Conservation (phyloP, 345 rosid species). For the Eucalyptus decipiens region DNA sequence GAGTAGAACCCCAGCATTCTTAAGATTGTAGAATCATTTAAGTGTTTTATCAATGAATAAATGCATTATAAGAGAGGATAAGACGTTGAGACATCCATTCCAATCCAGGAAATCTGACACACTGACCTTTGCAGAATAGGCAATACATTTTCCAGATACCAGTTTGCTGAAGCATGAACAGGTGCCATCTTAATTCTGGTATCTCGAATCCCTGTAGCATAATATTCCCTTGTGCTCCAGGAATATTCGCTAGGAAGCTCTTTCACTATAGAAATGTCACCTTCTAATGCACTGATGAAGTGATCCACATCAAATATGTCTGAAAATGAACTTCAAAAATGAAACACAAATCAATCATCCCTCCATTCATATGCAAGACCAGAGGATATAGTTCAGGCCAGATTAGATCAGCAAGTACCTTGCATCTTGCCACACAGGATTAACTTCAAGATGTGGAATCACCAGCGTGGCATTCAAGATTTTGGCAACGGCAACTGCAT, state of each 20-base stretch:
- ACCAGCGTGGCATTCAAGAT: conserved; percentile 81
- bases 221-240: conserved; percentile 95
- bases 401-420: conserved; percentile 26
- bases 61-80: neutral
- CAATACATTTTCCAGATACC: conserved; percentile 86
- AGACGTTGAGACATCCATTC: neutral
- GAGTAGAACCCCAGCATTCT: neutral
- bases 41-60: neutral
- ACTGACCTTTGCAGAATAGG: conserved; percentile 80
- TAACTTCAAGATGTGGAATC: conserved; percentile 90
- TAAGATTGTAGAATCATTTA: neutral
- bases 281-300: conserved; percentile 39
- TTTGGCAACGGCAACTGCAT: conserved; percentile 96
- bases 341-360: neutral
- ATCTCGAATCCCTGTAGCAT: conserved; percentile 85
- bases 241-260: conserved; percentile 56
- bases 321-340: conserved; percentile 49
- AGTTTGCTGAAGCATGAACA: conserved; percentile 69
- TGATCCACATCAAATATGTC: conserved; percentile 92
- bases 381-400: neutral
- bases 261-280: conserved; percentile 55
- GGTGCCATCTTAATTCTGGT: conserved; percentile 94
- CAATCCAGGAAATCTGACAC: neutral
- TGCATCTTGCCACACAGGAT: conserved; percentile 97
- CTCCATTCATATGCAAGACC: neutral